A percentile compares a stretch with the other conserved stretches of the same genome.
phyloP scores from a whole-genome alignment of 1,284 basidiomycete genomes.

The Sporisorium scitamineum region DNA sequence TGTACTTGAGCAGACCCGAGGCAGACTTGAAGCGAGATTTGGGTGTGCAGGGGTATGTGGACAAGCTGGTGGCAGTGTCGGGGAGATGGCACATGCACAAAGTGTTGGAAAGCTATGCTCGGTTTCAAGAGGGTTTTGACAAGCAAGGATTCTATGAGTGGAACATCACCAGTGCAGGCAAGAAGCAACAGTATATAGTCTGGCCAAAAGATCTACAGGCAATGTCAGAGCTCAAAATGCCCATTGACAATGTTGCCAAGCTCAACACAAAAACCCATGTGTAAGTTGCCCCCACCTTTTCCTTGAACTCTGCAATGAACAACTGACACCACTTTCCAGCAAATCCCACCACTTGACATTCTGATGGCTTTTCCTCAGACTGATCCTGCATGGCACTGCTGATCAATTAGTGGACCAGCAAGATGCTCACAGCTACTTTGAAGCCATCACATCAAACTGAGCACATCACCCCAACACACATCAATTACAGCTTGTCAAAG shows the following conservation, averaged over 20 bases:
- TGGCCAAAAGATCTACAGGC: slow-evolving; percentile 36
- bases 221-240: slow-evolving; percentile 25
- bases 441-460: slow-evolving; percentile 18
- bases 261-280: slow-evolving; percentile 30
- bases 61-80: slow-evolving; percentile 18
- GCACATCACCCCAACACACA: slow-evolving; percentile 23
- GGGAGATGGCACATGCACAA: slow-evolving; percentile 22
- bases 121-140: slow-evolving; percentile 22
- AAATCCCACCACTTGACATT: not conserved
- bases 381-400: slow-evolving; percentile 48
- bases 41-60: slow-evolving; percentile 8
- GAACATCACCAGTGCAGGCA: slow-evolving; percentile 50
- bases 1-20: slow-evolving; percentile 20
- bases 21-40: slow-evolving; percentile 6
- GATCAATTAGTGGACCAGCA: slow-evolving; percentile 38
- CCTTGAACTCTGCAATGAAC: not conserved
- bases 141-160: slow-evolving; percentile 48
- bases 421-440: slow-evolving; percentile 42
- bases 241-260: slow-evolving; percentile 15
- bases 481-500: slow-evolving; percentile 42
- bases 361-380: slow-evolving; percentile 1
- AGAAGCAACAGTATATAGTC: slow-evolving; percentile 37
- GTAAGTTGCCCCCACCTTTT: slow-evolving; percentile 13
- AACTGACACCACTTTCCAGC: no score
- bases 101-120: slow-evolving; percentile 17